Evolutionary conservation across 768 basidiomycete genomes (phyloP).

Genomic region (Dictyophora rubrovolvata): DNA sequence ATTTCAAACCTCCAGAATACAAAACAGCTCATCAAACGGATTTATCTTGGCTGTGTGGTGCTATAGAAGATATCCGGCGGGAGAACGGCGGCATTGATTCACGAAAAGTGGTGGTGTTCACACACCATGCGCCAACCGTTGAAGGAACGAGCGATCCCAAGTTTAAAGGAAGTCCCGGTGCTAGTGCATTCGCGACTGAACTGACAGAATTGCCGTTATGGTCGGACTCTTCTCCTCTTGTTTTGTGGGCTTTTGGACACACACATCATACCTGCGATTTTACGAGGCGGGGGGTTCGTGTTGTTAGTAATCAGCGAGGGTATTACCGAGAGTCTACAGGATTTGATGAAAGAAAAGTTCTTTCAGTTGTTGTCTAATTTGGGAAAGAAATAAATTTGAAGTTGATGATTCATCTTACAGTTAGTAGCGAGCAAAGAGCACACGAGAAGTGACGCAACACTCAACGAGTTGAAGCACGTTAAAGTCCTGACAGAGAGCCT

Average conservation of each 20-base stretch:
- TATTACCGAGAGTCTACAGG: neutral
- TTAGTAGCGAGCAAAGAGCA: too few relatives aligned
- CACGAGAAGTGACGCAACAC: too few relatives aligned
- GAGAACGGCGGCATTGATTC: conserved; percentile 12
- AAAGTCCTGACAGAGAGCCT: too few relatives aligned
- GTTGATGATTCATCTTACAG: too few relatives aligned
- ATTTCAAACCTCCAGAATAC: conserved; percentile 18
- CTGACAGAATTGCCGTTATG: neutral
- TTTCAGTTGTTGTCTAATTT: neutral
- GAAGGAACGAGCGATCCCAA: conserved; percentile 24
- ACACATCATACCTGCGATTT: conserved; percentile 14
- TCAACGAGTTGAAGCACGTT: too few relatives aligned
- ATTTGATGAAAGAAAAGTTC: neutral
- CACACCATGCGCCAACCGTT: conserved; percentile 31
- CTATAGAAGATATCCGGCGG: conserved; percentile 16
- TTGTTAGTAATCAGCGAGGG: conserved; percentile 13
- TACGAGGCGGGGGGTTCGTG: conserved; percentile 8
- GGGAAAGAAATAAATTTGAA: too few relatives aligned
- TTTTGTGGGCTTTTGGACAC: conserved; percentile 13
- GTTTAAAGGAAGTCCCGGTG: neutral
- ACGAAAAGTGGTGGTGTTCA: conserved; percentile 24
- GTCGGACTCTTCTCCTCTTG: conserved; percentile 2
- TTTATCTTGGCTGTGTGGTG: conserved; percentile 21
- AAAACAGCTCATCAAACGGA: conserved; percentile 20
- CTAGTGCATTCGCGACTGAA: neutral